Base-by-base conservation (phyloP, 2,329 filamentous ascomycete genomes). In the Xylariaceae sp. region DNA sequence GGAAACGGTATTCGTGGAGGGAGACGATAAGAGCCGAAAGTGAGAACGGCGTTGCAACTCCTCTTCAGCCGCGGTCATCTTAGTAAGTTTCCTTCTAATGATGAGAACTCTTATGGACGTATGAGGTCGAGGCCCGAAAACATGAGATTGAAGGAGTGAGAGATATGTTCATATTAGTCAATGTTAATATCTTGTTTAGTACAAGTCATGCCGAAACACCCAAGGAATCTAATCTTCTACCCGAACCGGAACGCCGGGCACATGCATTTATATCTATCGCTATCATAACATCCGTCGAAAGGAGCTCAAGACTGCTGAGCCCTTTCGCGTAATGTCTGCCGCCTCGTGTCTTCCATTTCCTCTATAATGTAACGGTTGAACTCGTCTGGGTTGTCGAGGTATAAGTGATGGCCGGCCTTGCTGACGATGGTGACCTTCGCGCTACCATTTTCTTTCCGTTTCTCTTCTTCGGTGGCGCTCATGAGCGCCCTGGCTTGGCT, bases 391-490 rank as follows among this genome's bases (percentile, higher is more conserved):
- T 86, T 86, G 61, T 86, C 83, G 21, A 86, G 72, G 68, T 86
- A 85, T 7, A 86, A 66, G 66, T 86, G 82, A 48, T 86, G 83
- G 0, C 83, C 83, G 0, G 83, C 81, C 65, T 82, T 81, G 57
- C 71, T 73, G 14, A 99, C 88, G 29, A 97, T 80, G 4, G 93
- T 73, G 0, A 98, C 93, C 75, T 90, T 95, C 7, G 89, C 89
- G 42, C 85, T 86, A 3, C 93, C 93, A 52, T 90, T 89, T 69
- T 97, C 93, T 2, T 75, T 77, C 56, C 78, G 75, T 71, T 81
- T 84, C 73, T 96, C 89, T 54, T 91, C 88, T 1, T 81, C 77
- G 0, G 82, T 88, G 20, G 83, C 89, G 20, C 81, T 73, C 12
- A 80, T 74, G 2, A 96, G 75, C 0, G 82, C 79, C 48, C 83